Percentiles rank a stretch among this genome's conserved stretches.
Evolutionary conservation across 2,329 filamentous ascomycete species (phyloP).

Genomic region (Fusarium albosuccineum): DNA sequence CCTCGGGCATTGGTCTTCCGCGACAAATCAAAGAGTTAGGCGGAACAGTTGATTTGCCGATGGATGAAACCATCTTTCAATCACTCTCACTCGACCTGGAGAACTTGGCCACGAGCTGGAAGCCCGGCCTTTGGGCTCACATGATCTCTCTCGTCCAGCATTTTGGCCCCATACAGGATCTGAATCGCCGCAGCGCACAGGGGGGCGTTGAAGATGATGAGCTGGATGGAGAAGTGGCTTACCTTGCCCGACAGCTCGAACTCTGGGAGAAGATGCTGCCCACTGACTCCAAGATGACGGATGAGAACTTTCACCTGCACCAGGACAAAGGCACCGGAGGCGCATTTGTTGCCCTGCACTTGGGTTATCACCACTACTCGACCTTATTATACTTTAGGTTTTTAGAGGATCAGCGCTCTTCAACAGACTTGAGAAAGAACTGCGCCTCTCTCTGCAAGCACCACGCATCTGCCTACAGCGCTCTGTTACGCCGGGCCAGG

Average conservation of each 20-base stretch:
- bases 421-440: neutral
- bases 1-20: conserved; percentile 27
- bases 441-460: conserved; percentile 42
- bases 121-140: conserved; percentile 51
- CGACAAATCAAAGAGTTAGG: conserved; percentile 23
- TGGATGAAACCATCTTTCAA: conserved; percentile 47
- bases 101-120: conserved; percentile 16
- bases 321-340: conserved; percentile 44
- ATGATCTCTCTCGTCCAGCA: conserved; percentile 50
- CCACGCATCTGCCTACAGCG: conserved; percentile 47
- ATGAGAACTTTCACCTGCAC: conserved; percentile 43
- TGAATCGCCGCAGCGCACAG: conserved; percentile 46
- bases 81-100: conserved; percentile 17
- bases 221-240: conserved; percentile 3
- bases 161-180: conserved; percentile 51
- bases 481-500: conserved; percentile 34
- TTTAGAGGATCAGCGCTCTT: conserved; percentile 43
- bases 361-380: conserved; percentile 54
- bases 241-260: conserved; percentile 21
- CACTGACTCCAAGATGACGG: conserved; percentile 5
- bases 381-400: conserved; percentile 55
- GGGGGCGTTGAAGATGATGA: conserved; percentile 19
- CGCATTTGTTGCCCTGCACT: conserved; percentile 52
- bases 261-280: conserved; percentile 35
- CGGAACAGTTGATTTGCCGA: conserved; percentile 28